phyloP scores from a whole-genome alignment of 2,329 filamentous ascomycete genomes.

The Saccharata proteae region DNA sequence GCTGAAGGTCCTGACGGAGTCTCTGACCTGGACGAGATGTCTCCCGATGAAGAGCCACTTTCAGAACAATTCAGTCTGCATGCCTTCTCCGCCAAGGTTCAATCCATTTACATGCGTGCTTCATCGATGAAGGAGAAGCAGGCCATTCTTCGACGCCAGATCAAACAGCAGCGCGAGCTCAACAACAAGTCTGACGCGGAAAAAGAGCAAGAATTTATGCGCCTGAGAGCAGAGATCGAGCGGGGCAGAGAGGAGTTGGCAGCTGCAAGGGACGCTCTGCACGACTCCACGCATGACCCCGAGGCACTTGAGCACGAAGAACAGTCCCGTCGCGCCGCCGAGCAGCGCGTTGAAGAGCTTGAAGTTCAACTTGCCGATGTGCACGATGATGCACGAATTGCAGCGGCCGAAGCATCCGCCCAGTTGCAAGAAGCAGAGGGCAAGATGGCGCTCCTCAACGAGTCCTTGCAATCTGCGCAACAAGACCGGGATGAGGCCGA shows the following conservation, averaged over 20 bases:
- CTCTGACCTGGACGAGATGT: conserved; percentile 47
- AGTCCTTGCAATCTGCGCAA: conserved; percentile 17
- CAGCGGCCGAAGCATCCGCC: conserved; percentile 23
- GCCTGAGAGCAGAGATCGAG: conserved; percentile 28
- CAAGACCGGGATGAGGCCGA: conserved; percentile 21
- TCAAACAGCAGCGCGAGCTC: conserved; percentile 88
- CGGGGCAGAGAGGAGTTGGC: conserved; percentile 30
- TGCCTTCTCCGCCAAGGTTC: conserved; percentile 67
- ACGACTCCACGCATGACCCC: not conserved
- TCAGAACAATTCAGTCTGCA: conserved; percentile 56
- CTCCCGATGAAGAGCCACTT: conserved; percentile 49
- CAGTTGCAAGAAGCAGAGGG: conserved; percentile 21
- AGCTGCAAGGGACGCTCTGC: conserved; percentile 15
- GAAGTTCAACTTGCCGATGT: conserved; percentile 22
- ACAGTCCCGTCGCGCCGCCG: conserved; percentile 17
- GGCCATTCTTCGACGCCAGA: conserved; percentile 75
- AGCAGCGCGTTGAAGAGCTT: conserved; percentile 18
- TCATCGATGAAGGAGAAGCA: conserved; percentile 77
- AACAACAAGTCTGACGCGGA: conserved; percentile 69
- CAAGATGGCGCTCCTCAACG: conserved; percentile 18
- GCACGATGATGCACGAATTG: conserved; percentile 23
- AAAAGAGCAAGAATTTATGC: conserved; percentile 26
- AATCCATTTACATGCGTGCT: conserved; percentile 66
- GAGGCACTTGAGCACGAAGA: conserved; percentile 5
- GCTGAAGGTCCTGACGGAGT: conserved; percentile 43